A percentile compares a stretch with the other conserved stretches of the same genome.
Conservation (phyloP, 2,329 filamentous ascomycete genomes). For the Diaporthe longicolla region DNA sequence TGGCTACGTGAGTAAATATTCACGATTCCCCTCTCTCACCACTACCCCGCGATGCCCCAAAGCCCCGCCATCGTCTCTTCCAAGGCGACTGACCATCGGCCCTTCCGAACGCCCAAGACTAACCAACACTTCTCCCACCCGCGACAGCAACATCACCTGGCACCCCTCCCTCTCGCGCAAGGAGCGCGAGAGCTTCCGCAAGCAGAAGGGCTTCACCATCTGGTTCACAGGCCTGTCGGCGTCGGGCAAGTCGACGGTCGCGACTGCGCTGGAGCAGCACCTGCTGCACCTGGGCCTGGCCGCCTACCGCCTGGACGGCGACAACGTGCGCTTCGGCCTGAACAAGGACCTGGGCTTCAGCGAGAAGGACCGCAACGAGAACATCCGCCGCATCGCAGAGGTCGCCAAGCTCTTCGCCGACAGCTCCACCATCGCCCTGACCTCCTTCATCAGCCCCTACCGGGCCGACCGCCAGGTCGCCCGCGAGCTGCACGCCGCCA, state of each 20-base stretch:
- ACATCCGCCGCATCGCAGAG: constrained; percentile 96
- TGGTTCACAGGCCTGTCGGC: constrained; percentile 98
- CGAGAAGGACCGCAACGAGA: constrained; percentile 94
- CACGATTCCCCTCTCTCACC: neutral
- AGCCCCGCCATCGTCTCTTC: constrained; percentile 45
- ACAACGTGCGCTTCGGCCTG: constrained; percentile 97
- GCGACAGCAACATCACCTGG: constrained; percentile 87
- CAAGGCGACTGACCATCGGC: neutral
- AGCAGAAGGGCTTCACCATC: constrained; percentile 92
- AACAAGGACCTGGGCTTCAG: constrained; percentile 98
- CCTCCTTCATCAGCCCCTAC: constrained; percentile 98
- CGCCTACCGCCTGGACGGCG: constrained; percentile 95
- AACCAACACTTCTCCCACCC: constrained; percentile 40
- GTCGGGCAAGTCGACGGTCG: constrained; percentile 97
- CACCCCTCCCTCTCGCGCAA: constrained; percentile 83
- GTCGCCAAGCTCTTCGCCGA: constrained; percentile 98
- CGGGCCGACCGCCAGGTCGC: constrained; percentile 87
- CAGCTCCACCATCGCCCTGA: constrained; percentile 87
- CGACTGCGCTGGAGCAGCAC: constrained; percentile 96
- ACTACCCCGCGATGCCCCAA: constrained; percentile 40
- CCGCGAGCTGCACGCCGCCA: constrained; percentile 80
- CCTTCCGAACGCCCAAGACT: constrained; percentile 11
- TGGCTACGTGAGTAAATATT: constrained; percentile 46
- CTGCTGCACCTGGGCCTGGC: constrained; percentile 86
- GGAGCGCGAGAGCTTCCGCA: constrained; percentile 81